Conservation (phyloP, 257 asterid species). For the Gentiana dahurica region DNA sequence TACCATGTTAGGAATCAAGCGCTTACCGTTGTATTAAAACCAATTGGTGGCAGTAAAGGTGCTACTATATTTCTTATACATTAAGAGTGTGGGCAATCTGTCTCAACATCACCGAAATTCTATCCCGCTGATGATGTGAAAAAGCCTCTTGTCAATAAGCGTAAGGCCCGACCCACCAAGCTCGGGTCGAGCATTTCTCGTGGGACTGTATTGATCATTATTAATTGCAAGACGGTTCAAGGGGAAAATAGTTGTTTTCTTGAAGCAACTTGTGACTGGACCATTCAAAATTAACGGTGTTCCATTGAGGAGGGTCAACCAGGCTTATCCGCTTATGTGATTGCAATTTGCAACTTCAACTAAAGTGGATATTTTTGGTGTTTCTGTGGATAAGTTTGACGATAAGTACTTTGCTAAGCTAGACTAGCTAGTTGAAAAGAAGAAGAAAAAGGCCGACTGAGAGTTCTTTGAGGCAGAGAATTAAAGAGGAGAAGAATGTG, state of each 20-base stretch:
- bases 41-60: no score
- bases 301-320: no score
- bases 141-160: no score
- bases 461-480: slow-evolving; percentile 27
- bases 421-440: slow-evolving; percentile 26
- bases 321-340: not conserved
- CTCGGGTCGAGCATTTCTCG: slow-evolving; percentile 21
- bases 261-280: slow-evolving; percentile 11
- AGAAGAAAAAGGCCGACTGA: slow-evolving; percentile 19
- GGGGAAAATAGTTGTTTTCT: slow-evolving; percentile 24
- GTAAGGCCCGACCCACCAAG: slow-evolving; percentile 9
- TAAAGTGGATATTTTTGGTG: slow-evolving; percentile 19
- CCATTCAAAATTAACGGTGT: not conserved
- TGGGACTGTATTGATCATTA: slow-evolving; percentile 15
- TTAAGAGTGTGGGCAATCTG: not conserved
- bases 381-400: slow-evolving; percentile 16
- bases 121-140: not conserved
- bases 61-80: no score
- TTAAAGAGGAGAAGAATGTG: slow-evolving; percentile 16
- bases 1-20: no score
- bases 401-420: slow-evolving; percentile 27
- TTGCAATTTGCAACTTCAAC: slow-evolving; percentile 18
- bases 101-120: slow-evolving; percentile 25
- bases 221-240: slow-evolving; percentile 17
- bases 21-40: no score